Base-by-base conservation (phyloP, 1,284 basidiomycete species). In the Sanguinoderma infundibulare region DNA sequence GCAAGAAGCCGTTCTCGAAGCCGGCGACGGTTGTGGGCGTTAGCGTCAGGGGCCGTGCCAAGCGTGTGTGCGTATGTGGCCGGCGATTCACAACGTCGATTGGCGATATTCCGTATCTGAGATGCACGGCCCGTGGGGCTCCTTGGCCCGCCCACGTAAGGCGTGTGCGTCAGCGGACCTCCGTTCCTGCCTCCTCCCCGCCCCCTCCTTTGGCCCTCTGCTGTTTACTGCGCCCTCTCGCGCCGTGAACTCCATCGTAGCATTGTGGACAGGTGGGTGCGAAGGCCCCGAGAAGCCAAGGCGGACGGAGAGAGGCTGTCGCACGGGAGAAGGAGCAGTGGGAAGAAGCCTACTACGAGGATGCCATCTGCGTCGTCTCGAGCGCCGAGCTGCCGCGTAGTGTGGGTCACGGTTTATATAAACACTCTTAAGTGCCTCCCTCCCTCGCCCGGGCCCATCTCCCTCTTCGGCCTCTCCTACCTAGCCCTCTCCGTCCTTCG, bases 81-180 rank as follows among this genome's bases (percentile, higher is more conserved):
- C 17, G 24, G 35, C n/a, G n/a, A n/a, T n/a, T n/a, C n/a, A n/a
- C n/a, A n/a, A n/a, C n/a, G n/a, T n/a, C n/a, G n/a, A n/a, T n/a
- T n/a, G n/a, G n/a, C n/a, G n/a, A n/a, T n/a, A n/a, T 20, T 14
- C 24, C 5, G 40, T 14, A 22, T 28, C 53, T 24, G 17, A 30
- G 20, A 38, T 50, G n/a, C n/a, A n/a, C n/a, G 54, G 42, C 10
- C 42, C 54, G 34, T 34, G 49, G 49, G 17, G 22, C 3, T 28
- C 35, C 49, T 12, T 15, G 39, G 32, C 34, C 56, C 56, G 56
- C 34, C 49, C 56, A 57, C 56, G 56, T 57, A 51, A 57, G 39
- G 5, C 47, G 2, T 4, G 14, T n/a, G 5, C 26, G 47, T 52
- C 36, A 51, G 56, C 55, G 36, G 24, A 47, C 28, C 46, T 35